A percentile compares a stretch with the other conserved stretches of the same genome.
Conservation (phyloP, 495 filamentous ascomycete genomes). For the Tuber calosporum region DNA sequence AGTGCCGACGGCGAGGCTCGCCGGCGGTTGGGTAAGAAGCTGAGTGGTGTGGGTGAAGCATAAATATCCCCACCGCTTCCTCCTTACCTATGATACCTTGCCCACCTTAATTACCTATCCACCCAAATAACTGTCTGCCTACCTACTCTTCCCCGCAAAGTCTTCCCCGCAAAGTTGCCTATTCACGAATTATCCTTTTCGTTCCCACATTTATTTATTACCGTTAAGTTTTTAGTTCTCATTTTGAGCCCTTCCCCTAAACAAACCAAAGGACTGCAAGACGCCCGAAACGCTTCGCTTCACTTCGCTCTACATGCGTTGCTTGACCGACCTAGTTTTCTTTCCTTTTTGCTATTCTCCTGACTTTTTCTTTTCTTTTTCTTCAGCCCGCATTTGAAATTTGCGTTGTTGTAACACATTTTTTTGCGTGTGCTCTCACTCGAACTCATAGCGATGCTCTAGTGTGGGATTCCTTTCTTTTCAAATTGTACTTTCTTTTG, state of each 20-base stretch:
- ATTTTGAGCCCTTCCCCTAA: neutral
- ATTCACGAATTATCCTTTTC: neutral
- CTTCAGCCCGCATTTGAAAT: neutral
- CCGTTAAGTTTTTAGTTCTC: constrained; percentile 3
- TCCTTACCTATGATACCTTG: neutral
- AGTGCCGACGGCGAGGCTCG: constrained; percentile 16
- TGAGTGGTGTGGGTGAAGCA: constrained; percentile 33
- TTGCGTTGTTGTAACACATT: neutral
- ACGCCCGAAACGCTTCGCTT: neutral
- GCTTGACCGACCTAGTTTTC: neutral
- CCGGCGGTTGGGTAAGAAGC: constrained; percentile 29
- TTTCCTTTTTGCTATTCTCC: neutral
- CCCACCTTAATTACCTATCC: neutral
- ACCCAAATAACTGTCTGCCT: neutral
- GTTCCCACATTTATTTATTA: neutral
- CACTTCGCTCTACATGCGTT: neutral
- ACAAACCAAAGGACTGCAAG: neutral
- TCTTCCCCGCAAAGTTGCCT: neutral
- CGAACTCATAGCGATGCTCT: neutral
- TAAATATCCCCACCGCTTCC: constrained; percentile 5
- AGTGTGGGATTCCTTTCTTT: neutral
- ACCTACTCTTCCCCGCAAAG: neutral
- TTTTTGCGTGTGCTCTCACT: neutral
- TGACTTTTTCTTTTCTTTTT: neutral
- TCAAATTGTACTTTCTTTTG: constrained; percentile 1